Evolutionary conservation across 345 rosid species (phyloP).

Genomic region (Populus euphratica): DNA sequence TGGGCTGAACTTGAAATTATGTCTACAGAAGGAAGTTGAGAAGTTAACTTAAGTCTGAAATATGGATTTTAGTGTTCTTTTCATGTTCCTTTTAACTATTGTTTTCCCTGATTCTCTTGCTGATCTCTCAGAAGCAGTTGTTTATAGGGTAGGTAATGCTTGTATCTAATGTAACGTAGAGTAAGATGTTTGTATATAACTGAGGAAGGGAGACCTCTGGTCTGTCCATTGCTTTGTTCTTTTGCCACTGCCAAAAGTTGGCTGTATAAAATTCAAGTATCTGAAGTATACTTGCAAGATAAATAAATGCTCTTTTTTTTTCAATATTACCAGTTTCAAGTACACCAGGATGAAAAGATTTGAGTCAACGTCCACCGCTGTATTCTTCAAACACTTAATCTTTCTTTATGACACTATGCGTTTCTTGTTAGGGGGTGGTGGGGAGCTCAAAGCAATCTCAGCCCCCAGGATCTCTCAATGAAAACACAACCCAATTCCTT

Average conservation of each 20-base stretch:
- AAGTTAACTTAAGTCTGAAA: background rate
- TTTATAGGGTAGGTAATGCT: background rate
- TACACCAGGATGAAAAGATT: background rate
- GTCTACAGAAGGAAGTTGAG: slow-evolving; percentile 50
- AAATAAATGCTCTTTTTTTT: background rate
- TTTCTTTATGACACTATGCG: background rate
- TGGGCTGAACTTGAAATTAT: slow-evolving; percentile 95
- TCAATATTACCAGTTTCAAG: background rate
- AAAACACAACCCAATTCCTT: background rate
- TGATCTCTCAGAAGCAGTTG: background rate
- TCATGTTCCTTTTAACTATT: background rate
- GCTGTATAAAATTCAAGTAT: background rate
- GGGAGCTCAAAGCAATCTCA: background rate
- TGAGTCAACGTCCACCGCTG: background rate
- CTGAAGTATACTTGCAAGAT: background rate
- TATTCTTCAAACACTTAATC: background rate
- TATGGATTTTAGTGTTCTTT: background rate
- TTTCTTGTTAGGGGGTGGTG: background rate
- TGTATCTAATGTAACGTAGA: background rate
- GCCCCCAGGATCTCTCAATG: background rate
- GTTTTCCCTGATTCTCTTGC: background rate
- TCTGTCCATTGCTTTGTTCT: background rate
- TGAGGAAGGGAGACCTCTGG: background rate
- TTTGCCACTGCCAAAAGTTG: background rate
- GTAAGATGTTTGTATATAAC: slow-evolving; percentile 5